Base-by-base conservation (phyloP, 257 asterid species). In the Gentiana straminea region DNA sequence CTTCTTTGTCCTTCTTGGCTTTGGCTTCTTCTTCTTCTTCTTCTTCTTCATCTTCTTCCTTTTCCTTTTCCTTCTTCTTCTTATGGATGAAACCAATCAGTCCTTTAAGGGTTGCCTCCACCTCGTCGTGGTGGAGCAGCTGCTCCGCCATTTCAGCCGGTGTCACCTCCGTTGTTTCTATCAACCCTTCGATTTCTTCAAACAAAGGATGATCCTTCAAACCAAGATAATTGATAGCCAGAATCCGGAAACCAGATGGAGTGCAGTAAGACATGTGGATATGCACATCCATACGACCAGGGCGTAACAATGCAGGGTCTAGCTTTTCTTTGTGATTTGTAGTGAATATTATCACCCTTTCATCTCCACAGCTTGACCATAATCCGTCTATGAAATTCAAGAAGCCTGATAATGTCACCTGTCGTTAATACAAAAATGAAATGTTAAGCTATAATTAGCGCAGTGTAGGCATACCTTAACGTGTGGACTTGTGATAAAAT, bases 101-200 rank as follows among this genome's bases (percentile, higher is more conserved):
- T 43, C 84, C 88, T 55, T 57, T 37, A 33, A 83, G 89, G 3
- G 77, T 57, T 63, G 36, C 68, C 45, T 75, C 69, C 15, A 64
- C 50, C 1, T 81, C 86, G 15, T 81, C 81, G 5, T 55, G 53
- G 78, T 74, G 77, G 68, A 86, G 71, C 61, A 86, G 76, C 50
- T 79, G 86, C 73, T 84, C 95, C 0, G 94, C 95, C 12, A 83
- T 81, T 66, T 85, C 84, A 13, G 95, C 89, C 0, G 94, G 95
- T 1, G 86, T 82, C 0, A 66, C 75, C 15, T 76, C 70, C 0
- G 77, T 75, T 12, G 46, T 62, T n/a, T 4, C 48, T 2, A 86
- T 64, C 70, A 64, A 59, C 3, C 57, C 80, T 59, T 79, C 87
- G 7, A 83, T 75, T 60, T 81, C 77, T 60, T 63, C 36, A 39